phyloP scores from a whole-genome alignment of 176 grass and related monocot genomes.

The Cenchrus fungigraminus region DNA sequence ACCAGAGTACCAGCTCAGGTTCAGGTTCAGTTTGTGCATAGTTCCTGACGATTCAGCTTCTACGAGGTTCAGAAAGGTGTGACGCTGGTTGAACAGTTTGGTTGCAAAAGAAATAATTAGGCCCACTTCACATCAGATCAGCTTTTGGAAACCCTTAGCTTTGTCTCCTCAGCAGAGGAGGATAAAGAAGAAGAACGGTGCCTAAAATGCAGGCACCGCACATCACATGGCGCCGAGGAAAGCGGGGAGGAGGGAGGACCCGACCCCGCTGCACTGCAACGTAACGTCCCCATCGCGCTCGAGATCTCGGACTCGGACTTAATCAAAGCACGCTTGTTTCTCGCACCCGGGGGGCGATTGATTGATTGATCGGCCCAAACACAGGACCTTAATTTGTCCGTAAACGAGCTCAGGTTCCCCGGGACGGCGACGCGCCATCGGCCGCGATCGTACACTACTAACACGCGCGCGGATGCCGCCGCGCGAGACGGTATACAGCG shows the following conservation, averaged over 20 bases:
- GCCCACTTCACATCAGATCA: neutral
- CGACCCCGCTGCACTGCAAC: neutral
- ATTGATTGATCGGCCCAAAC: neutral
- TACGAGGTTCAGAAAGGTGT: neutral
- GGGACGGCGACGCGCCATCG: constrained; percentile 27
- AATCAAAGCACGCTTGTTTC: constrained; percentile 15
- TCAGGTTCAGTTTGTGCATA: neutral
- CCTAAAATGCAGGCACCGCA: constrained; percentile 22
- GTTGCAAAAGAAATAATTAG: neutral
- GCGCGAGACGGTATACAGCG: neutral
- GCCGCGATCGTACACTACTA: neutral
- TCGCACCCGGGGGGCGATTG: too few relatives aligned
- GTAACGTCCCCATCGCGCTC: constrained; percentile 14
- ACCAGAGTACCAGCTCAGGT: neutral
- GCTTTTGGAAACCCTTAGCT: neutral
- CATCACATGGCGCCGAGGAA: constrained; percentile 8
- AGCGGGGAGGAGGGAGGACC: neutral
- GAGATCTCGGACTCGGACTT: constrained; percentile 29
- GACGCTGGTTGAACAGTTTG: too few relatives aligned
- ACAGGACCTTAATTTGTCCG: neutral
- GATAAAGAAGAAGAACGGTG: neutral
- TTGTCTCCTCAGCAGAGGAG: neutral
- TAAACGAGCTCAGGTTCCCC: constrained; percentile 8
- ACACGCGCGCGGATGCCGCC: neutral
- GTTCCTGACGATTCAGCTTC: neutral